phyloP scores from a whole-genome alignment of 768 basidiomycete genomes.

The Tephrocybe sp. region DNA sequence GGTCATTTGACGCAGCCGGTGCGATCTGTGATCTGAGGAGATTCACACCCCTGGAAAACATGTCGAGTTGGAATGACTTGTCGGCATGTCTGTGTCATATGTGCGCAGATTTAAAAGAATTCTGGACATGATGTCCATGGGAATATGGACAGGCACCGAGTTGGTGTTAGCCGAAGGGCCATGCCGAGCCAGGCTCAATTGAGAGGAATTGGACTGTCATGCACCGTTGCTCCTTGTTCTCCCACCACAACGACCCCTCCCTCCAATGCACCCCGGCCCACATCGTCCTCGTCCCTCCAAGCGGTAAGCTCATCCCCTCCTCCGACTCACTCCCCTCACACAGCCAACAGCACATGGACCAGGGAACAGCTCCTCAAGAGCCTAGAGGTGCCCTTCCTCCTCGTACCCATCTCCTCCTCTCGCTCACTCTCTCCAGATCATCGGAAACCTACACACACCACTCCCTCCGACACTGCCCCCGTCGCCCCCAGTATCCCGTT shows the following conservation, averaged over 20 bases:
- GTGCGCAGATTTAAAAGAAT: conserved; percentile 1
- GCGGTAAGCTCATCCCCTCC: conserved; percentile 28
- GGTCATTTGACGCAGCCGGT: conserved; percentile 4
- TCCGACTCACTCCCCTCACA: conserved; percentile 14
- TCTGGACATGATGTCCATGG: conserved; percentile 1
- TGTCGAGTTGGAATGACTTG: background rate
- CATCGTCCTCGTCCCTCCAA: conserved; percentile 24
- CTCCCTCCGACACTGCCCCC: conserved; percentile 47
- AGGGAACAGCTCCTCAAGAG: conserved; percentile 47
- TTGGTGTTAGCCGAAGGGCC: conserved; percentile 16
- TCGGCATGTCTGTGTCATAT: conserved; percentile 5
- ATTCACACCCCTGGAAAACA: background rate
- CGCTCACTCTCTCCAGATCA: conserved; percentile 30
- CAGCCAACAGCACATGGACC: conserved; percentile 42
- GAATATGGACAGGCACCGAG: conserved; percentile 8
- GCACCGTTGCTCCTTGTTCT: conserved; percentile 36
- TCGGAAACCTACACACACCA: conserved; percentile 38
- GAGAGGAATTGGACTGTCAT: conserved; percentile 17
- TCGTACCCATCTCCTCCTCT: conserved; percentile 2
- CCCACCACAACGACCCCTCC: conserved; percentile 38
- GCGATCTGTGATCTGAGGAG: background rate
- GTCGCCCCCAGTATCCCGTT: conserved; percentile 50
- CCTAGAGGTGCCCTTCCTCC: conserved; percentile 36
- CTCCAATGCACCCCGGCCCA: conserved; percentile 20
- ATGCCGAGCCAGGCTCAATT: conserved; percentile 7